Conservation (phyloP, 345 rosid species). For the Linum lewisii region DNA sequence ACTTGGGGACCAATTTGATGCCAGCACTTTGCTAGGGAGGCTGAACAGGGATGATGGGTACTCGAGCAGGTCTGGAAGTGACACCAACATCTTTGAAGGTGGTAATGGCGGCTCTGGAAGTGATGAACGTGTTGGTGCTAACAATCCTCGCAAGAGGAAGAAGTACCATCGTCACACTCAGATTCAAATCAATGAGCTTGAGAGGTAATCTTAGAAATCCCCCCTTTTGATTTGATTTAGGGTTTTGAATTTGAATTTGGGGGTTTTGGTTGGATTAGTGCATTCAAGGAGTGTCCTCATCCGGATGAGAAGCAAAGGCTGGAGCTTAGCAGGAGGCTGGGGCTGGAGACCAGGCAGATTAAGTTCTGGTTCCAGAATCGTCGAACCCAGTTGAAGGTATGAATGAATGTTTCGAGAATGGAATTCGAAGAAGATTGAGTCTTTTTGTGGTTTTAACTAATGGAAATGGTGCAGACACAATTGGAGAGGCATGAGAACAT, state of each 20-base stretch:
- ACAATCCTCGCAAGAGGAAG: slow-evolving; percentile 24
- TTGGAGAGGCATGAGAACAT: slow-evolving; percentile 60
- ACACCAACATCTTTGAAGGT: slow-evolving; percentile 34
- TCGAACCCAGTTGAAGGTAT: slow-evolving; percentile 75
- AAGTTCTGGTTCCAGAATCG: slow-evolving; percentile 82
- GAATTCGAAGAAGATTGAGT: too few relatives aligned
- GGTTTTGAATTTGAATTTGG: too few relatives aligned
- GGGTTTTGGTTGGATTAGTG: slow-evolving; percentile 21
- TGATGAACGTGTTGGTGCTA: slow-evolving; percentile 34
- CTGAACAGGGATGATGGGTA: slow-evolving; percentile 31
- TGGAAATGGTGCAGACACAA: slow-evolving; percentile 56
- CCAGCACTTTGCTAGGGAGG: slow-evolving; percentile 23
- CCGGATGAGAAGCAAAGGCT: slow-evolving; percentile 62
- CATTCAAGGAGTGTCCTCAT: slow-evolving; percentile 61
- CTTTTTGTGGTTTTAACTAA: background rate
- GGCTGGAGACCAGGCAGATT: slow-evolving; percentile 47
- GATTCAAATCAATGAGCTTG: slow-evolving; percentile 68
- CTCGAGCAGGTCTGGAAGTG: slow-evolving; percentile 53
- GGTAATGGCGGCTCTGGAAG: slow-evolving; percentile 42
- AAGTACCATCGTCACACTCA: slow-evolving; percentile 71
- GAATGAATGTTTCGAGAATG: too few relatives aligned
- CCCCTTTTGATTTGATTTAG: background rate
- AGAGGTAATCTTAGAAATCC: slow-evolving; percentile 30
- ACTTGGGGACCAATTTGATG: slow-evolving; percentile 41
- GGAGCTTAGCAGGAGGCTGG: slow-evolving; percentile 46